These are phyloP conservation scores for Aspergillus phoenicis DNA, from an alignment of 2,329 filamentous ascomycete species.

Conservation along the genomic window DNA sequence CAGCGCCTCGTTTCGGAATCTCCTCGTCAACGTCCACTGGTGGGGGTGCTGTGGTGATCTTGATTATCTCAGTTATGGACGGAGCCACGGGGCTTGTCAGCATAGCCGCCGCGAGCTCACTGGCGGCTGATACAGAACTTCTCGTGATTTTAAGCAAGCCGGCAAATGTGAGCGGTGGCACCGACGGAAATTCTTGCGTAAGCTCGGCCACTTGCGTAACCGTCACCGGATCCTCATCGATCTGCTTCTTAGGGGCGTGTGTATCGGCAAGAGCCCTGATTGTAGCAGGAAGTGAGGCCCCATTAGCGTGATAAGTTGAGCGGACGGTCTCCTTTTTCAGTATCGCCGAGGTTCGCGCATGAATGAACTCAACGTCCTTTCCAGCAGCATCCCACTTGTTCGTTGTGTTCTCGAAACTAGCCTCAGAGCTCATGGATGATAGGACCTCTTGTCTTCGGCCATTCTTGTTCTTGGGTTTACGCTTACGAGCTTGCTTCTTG, in stretches of 20 bases:
- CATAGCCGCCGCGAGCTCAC: conserved; percentile 62
- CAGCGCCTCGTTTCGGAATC: conserved; percentile 12
- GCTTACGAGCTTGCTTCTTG: conserved; percentile 48
- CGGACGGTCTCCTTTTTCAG: conserved; percentile 51
- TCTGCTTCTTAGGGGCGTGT: conserved; percentile 43
- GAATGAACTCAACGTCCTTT: conserved; percentile 64
- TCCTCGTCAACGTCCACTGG: conserved; percentile 30
- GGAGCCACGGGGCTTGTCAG: conserved; percentile 38
- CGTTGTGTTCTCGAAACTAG: conserved; percentile 16
- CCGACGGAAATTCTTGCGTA: conserved; percentile 55
- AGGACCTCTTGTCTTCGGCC: conserved; percentile 29
- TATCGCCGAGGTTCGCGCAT: conserved; percentile 52
- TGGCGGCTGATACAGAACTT: conserved; percentile 59
- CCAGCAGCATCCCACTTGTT: conserved; percentile 63
- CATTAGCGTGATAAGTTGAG: conserved; percentile 62
- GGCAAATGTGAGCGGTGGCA: conserved; percentile 52
- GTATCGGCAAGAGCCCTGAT: conserved; percentile 57
- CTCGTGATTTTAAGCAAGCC: conserved; percentile 60
- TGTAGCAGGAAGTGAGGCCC: conserved; percentile 58
- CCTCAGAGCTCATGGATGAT: conserved; percentile 17
- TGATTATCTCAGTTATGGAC: conserved; percentile 44
- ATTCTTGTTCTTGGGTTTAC: conserved; percentile 40
- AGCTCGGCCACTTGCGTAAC: conserved; percentile 58
- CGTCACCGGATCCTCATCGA: conserved; percentile 47
- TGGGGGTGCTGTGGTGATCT: conserved; percentile 41